Conservation (phyloP, 2,329 filamentous ascomycete species). For the Cladobotryum mycophilum region DNA sequence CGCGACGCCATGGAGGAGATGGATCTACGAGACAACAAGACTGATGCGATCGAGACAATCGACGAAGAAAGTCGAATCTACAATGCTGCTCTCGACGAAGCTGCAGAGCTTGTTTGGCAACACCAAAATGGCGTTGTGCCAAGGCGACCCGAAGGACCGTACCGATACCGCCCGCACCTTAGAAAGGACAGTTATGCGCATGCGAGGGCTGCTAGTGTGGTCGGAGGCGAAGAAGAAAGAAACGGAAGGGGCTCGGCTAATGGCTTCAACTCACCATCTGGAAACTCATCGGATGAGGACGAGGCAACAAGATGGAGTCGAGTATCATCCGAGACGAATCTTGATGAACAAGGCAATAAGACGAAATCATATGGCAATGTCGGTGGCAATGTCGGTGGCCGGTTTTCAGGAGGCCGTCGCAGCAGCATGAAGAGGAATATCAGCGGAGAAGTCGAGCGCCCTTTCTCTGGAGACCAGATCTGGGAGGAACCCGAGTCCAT, state of each 20-base stretch:
- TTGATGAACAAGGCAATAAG: slow-evolving; percentile 16
- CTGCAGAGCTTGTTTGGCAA: slow-evolving; percentile 71
- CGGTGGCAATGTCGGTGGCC: slow-evolving; percentile 31
- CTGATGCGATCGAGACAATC: slow-evolving; percentile 19
- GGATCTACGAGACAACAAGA: slow-evolving; percentile 42
- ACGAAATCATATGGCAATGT: slow-evolving; percentile 38
- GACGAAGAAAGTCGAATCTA: slow-evolving; percentile 60
- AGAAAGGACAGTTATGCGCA: slow-evolving; percentile 66
- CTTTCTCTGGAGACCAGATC: slow-evolving; percentile 72
- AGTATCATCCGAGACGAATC: slow-evolving; percentile 19
- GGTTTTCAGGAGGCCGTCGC: slow-evolving; percentile 44
- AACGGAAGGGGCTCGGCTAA: slow-evolving; percentile 3
- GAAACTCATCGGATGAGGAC: slow-evolving; percentile 46
- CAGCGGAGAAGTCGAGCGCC: slow-evolving; percentile 59
- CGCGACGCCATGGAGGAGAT: slow-evolving; percentile 69
- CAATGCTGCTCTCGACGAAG: slow-evolving; percentile 66
- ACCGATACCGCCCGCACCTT: slow-evolving; percentile 62
- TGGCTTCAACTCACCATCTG: slow-evolving; percentile 29
- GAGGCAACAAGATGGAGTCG: slow-evolving; percentile 28
- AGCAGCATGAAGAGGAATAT: slow-evolving; percentile 64
- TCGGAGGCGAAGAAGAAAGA: slow-evolving; percentile 40
- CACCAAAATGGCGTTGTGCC: slow-evolving; percentile 56
- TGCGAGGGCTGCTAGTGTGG: slow-evolving; percentile 55
- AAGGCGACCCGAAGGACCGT: slow-evolving; percentile 56
- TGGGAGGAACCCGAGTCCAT: slow-evolving; percentile 74